Percentiles rank a stretch among this genome's conserved stretches.
These are phyloP conservation scores for Groenewaldozyma auringiensis DNA, from an alignment of 1,139 yeast species.

Conservation along the genomic window DNA sequence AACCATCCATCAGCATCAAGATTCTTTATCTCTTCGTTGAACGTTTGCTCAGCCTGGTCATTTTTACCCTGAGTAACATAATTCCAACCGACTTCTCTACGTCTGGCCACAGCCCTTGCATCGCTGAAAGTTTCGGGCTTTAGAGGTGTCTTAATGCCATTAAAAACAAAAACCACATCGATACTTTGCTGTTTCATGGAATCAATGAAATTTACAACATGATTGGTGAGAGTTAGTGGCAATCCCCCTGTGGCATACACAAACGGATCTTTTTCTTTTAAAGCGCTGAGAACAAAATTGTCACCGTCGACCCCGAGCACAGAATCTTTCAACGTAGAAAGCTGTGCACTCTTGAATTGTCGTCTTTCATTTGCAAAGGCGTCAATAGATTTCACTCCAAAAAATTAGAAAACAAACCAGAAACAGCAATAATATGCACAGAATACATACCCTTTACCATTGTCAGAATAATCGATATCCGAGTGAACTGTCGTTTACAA, in stretches of 20 bases:
- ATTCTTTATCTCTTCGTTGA: conserved; percentile 21
- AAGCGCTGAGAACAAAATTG: conserved; percentile 59
- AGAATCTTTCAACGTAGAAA: conserved; percentile 59
- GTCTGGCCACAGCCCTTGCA: conserved; percentile 12
- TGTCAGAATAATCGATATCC: neutral
- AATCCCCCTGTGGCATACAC: conserved; percentile 79
- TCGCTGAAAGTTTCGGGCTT: conserved; percentile 18
- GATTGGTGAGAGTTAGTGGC: conserved; percentile 53
- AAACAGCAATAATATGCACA: too few species aligned
- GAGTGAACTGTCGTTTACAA: too few species aligned
- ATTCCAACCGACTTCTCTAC: conserved; percentile 33
- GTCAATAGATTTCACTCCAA: conserved; percentile 57
- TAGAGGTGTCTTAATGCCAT: conserved; percentile 40
- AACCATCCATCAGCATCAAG: conserved; percentile 10
- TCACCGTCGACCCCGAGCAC: conserved; percentile 81
- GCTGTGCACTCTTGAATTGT: conserved; percentile 52
- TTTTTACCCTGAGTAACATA: conserved; percentile 29
- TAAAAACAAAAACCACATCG: conserved; percentile 68
- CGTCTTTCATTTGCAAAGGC: conserved; percentile 63
- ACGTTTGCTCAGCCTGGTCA: conserved; percentile 29
- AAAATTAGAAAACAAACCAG: too few species aligned
- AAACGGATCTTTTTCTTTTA: conserved; percentile 54
- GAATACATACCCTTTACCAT: neutral
- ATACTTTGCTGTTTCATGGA: conserved; percentile 55
- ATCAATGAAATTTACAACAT: conserved; percentile 53